These are phyloP conservation scores for Monosporascus sp. DNA, from an alignment of 2,329 filamentous ascomycete species.

Conservation along the genomic window DNA sequence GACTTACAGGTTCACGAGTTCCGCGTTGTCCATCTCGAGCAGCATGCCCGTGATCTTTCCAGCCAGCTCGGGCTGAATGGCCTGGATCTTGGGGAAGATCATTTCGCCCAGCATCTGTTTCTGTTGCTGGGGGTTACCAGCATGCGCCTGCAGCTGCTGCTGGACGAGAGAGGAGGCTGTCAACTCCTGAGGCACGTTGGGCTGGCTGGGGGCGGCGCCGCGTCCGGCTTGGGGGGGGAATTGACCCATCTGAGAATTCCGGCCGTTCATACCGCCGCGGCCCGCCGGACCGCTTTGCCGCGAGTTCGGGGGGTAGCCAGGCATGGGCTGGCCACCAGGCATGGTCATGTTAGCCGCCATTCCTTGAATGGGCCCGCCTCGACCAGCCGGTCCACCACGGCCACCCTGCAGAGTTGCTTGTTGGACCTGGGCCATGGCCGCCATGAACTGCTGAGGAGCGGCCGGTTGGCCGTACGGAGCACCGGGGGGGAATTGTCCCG, in stretches of 20 bases:
- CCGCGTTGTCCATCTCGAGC: constrained; percentile 95
- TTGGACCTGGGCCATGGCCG: constrained; percentile 76
- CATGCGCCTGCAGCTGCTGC: constrained; percentile 49
- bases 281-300: constrained; percentile 30
- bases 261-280: constrained; percentile 40
- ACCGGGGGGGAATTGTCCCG: constrained; percentile 73
- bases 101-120: constrained; percentile 98
- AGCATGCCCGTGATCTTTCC: constrained; percentile 99
- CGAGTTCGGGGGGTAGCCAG: constrained; percentile 54
- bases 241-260: constrained; percentile 35
- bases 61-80: constrained; percentile 88
- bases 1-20: constrained; percentile 92
- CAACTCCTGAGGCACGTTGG: constrained; percentile 30
- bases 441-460: constrained; percentile 73
- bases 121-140: constrained; percentile 65
- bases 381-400: constrained; percentile 59
- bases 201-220: constrained; percentile 32
- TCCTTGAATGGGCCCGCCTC: constrained; percentile 68
- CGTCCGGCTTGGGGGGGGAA: constrained; percentile 47
- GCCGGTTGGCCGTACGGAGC: constrained; percentile 75
- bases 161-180: constrained; percentile 45
- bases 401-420: constrained; percentile 56
- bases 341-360: constrained; percentile 68
- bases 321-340: constrained; percentile 43
- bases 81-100: constrained; percentile 97